Percentiles rank a stretch among this genome's conserved stretches.
Evolutionary conservation across 164 flowering plant genomes (phyloP).

Genomic region (Akebia trifoliata): DNA sequence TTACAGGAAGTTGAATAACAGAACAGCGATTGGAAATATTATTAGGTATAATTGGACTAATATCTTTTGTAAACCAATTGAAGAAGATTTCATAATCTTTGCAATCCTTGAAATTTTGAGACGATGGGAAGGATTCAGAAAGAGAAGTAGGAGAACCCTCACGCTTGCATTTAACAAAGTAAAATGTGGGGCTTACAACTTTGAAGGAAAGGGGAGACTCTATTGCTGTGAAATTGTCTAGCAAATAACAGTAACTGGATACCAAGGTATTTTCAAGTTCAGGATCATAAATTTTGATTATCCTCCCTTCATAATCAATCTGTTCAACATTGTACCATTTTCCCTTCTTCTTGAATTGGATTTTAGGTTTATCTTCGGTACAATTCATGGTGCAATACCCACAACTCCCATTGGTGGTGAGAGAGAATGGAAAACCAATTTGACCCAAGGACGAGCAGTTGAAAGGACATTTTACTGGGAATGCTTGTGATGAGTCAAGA

Average conservation of each 20-base stretch:
- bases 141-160: not conserved
- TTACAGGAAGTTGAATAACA: not conserved
- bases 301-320: not conserved
- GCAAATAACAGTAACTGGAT: not conserved
- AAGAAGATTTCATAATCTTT: not conserved
- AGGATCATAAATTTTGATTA: not conserved
- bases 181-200: not conserved
- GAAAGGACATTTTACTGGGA: no score
- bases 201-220: not conserved
- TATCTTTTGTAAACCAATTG: not conserved
- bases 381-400: conserved; percentile 5
- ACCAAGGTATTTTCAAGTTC: not conserved
- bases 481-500: no score
- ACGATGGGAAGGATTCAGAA: not conserved
- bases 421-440: conserved; percentile 6
- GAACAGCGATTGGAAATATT: not conserved
- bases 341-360: not conserved
- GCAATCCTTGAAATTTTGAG: not conserved
- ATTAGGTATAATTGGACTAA: not conserved
- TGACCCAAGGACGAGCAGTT: not conserved
- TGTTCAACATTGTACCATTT: not conserved
- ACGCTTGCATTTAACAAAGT: conserved; percentile 9
- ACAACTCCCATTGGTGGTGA: not conserved
- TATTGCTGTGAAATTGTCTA: not conserved
- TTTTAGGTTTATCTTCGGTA: not conserved